These are phyloP conservation scores for Cymbopogon flexuosus DNA, from an alignment of 202 grass and related monocot species.

Conservation along the genomic window DNA sequence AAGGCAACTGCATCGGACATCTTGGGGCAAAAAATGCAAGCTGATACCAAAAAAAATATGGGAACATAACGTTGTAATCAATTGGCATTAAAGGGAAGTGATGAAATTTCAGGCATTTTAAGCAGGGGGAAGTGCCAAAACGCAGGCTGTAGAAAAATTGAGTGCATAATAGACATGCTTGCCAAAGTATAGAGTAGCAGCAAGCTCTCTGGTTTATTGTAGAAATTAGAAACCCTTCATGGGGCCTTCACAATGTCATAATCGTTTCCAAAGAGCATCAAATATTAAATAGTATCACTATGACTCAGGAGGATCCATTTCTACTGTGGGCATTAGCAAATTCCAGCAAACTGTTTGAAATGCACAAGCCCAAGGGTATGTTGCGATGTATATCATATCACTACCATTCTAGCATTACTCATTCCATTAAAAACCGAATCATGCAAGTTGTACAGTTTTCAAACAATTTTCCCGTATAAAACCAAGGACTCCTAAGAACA, in stretches of 20 bases:
- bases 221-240: not conserved
- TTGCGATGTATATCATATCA: not conserved
- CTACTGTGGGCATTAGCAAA: not conserved
- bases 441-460: not conserved
- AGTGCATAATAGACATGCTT: conserved; percentile 10
- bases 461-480: conserved; percentile 6
- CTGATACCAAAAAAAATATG: not conserved
- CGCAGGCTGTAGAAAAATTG: not conserved
- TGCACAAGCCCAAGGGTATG: not conserved
- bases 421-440: not conserved
- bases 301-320: conserved; percentile 4
- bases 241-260: not conserved
- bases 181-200: conserved; percentile 1
- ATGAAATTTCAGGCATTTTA: not conserved
- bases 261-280: conserved; percentile 3
- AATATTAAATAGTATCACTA: not conserved
- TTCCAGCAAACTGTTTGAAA: conserved; percentile 10
- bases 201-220: not conserved
- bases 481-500: not conserved
- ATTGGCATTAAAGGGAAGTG: conserved; percentile 23
- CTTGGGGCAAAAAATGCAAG: conserved; percentile 19
- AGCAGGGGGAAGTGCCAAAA: not conserved
- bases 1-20: not conserved
- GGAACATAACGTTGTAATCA: not conserved
- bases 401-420: not conserved